Evolutionary conservation across 2,329 filamentous ascomycete genomes (phyloP), one percentile per base, ranked within the genome.

Genomic region (Biscogniauxia marginata): DNA sequence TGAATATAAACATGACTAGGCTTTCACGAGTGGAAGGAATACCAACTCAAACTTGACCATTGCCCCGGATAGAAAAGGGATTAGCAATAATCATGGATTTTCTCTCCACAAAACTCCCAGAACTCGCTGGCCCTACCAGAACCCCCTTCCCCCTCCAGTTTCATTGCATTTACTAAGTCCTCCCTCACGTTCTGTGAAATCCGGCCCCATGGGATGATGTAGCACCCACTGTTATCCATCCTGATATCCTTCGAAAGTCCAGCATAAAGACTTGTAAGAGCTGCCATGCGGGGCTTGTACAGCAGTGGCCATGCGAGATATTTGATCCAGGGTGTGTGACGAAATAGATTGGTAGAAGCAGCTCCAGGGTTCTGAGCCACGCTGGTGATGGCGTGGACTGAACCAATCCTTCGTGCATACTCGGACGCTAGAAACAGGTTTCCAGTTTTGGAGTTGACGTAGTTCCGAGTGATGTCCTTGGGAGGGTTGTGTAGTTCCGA

Each of bases 391-490:
- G 49, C 43, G 6, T 49, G 18, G 1, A 46, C 11, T 2, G 55
- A 39, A 18, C 54, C 52, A 13, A 22, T 8, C 7, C 58, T 52
- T 2, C 59, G 56, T 1, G 59, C 56, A n/a, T 63, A 43, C 21
- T 67, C 64, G 1, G 55, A 23, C 0, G 64, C 49, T 0, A 66
- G 50, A 11, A 66, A 61, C 2, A 58, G 39, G 20, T 66, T 67
- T 1, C 63, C 60, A 0, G 57, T 55, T 20, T 67, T 66, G 5
- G 63, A 62, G 39, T 60, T 63, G 49, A 43, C 43, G 46, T 67
- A 66, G 4, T 54, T 55, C 13, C 43, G 58, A 2, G 53, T 55
- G 23, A 48, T 49, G 39, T 65, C 59, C 3, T 39, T 23, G 1
- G 63, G 60, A 4, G 64, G 59, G 2, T 53, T 20, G 2, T n/a